These are phyloP conservation scores for Neonothopanus nambi DNA, from an alignment of 1,284 basidiomycete genomes.

Conservation along the genomic window DNA sequence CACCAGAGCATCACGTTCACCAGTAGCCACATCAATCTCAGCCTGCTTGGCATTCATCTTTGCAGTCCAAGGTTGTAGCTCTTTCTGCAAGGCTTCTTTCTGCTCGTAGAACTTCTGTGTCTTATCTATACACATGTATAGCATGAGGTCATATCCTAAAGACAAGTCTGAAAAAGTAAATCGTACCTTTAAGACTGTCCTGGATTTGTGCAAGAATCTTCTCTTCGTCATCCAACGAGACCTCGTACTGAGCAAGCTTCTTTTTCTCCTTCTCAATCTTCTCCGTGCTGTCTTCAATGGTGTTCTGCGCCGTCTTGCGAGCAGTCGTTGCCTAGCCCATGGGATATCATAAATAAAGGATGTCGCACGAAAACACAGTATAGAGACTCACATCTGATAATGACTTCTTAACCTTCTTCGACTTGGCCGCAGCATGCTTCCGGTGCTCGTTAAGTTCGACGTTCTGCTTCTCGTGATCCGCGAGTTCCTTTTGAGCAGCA, in stretches of 20 bases:
- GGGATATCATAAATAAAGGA: neutral
- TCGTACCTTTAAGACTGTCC: constrained; percentile 84
- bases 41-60: constrained; percentile 88
- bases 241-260: constrained; percentile 78
- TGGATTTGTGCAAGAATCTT: constrained; percentile 82
- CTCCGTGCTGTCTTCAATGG: constrained; percentile 67
- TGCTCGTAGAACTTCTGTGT: constrained; percentile 92
- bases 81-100: constrained; percentile 92
- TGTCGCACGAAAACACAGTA: no score
- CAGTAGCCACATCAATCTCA: constrained; percentile 80
- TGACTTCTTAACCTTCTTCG: constrained; percentile 90
- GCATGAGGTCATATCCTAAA: neutral
- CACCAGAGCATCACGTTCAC: constrained; percentile 81
- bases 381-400: constrained; percentile 68
- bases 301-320: constrained; percentile 64
- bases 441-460: constrained; percentile 85
- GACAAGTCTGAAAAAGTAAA: neutral
- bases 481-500: constrained; percentile 77
- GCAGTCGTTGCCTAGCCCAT: constrained; percentile 66
- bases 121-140: constrained; percentile 85
- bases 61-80: constrained; percentile 92
- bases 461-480: constrained; percentile 80
- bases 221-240: constrained; percentile 78
- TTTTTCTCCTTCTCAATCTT: constrained; percentile 74
- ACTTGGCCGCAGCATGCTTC: constrained; percentile 82